A percentile compares a stretch with the other conserved stretches of the same genome.
Conservation (phyloP, 164 flowering plant species). For the Stephania japonica region DNA sequence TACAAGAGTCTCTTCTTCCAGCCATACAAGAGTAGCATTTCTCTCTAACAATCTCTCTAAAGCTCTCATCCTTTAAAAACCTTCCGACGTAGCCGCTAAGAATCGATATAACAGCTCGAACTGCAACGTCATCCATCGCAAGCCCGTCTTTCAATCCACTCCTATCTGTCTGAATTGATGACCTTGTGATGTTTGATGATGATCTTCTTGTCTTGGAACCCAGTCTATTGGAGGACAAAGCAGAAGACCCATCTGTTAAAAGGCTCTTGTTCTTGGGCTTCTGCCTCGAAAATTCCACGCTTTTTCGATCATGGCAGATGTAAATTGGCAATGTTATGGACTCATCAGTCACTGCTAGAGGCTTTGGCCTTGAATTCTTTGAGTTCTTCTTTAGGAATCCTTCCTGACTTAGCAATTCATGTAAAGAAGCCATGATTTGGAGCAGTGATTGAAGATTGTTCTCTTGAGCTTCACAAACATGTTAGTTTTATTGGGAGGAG, state of each 20-base stretch:
- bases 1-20: conserved; percentile 14
- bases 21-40: conserved; percentile 35
- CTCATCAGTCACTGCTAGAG: conserved; percentile 17
- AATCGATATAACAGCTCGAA: conserved; percentile 50
- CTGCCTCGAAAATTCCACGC: conserved; percentile 20
- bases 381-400: conserved; percentile 27
- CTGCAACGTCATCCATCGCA: conserved; percentile 46
- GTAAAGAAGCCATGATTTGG: conserved; percentile 38
- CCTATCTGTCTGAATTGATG: conserved; percentile 1
- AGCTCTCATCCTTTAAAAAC: conserved; percentile 35
- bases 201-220: conserved; percentile 24
- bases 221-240: conserved; percentile 22
- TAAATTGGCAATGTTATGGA: conserved; percentile 32
- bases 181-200: conserved; percentile 7
- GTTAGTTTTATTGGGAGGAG: background rate
- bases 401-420: conserved; percentile 43
- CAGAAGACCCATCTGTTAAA: conserved; percentile 15
- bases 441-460: conserved; percentile 7
- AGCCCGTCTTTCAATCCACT: conserved; percentile 27
- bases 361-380: conserved; percentile 13
- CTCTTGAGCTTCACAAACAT: conserved; percentile 1
- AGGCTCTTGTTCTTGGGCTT: conserved; percentile 15
- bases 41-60: conserved; percentile 28
- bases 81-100: conserved; percentile 49
- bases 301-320: conserved; percentile 44